A percentile compares a stretch with the other conserved stretches of the same genome.
These are phyloP conservation scores for Colletotrichum sp. DNA, from an alignment of 2,329 filamentous ascomycete species.

Conservation along the genomic window DNA sequence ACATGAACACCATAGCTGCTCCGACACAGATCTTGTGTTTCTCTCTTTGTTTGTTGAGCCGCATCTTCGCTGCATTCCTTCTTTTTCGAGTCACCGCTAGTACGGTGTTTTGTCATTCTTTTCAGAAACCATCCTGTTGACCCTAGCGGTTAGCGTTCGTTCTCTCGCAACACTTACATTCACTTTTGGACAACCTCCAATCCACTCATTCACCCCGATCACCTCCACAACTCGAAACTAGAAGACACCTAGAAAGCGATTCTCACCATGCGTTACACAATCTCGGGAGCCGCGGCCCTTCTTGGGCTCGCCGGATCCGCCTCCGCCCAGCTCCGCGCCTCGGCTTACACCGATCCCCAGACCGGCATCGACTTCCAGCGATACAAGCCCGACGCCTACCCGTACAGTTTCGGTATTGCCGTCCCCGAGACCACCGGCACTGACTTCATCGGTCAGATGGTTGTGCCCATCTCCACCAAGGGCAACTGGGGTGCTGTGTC, in stretches of 20 bases:
- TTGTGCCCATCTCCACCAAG: slow-evolving; percentile 34
- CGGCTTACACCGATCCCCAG: slow-evolving; percentile 43
- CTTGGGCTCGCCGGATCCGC: slow-evolving; percentile 26
- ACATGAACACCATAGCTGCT: not conserved
- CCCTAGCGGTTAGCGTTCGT: slow-evolving; percentile 13
- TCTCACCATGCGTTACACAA: slow-evolving; percentile 17
- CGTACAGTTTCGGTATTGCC: slow-evolving; percentile 54
- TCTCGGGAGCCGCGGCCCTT: slow-evolving; percentile 15
- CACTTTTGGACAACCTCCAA: not conserved
- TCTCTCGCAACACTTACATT: not conserved
- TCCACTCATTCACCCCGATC: not conserved
- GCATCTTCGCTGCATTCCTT: slow-evolving; percentile 7
- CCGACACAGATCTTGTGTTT: not conserved
- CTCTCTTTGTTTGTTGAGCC: not conserved
- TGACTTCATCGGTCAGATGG: slow-evolving; percentile 61
- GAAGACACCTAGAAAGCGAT: not conserved
- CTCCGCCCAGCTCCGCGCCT: slow-evolving; percentile 24
- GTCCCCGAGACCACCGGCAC: slow-evolving; percentile 50
- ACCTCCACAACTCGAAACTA: not conserved
- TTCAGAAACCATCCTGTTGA: not conserved
- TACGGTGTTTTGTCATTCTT: slow-evolving; percentile 16
- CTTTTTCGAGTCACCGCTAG: slow-evolving; percentile 11
- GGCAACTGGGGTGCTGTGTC: slow-evolving; percentile 55
- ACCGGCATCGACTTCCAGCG: slow-evolving; percentile 42
- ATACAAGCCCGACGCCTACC: slow-evolving; percentile 24